Percentiles rank a stretch among this genome's conserved stretches.
Conservation (phyloP, 148 eudicot genomes). For the Limonium bicolor region DNA sequence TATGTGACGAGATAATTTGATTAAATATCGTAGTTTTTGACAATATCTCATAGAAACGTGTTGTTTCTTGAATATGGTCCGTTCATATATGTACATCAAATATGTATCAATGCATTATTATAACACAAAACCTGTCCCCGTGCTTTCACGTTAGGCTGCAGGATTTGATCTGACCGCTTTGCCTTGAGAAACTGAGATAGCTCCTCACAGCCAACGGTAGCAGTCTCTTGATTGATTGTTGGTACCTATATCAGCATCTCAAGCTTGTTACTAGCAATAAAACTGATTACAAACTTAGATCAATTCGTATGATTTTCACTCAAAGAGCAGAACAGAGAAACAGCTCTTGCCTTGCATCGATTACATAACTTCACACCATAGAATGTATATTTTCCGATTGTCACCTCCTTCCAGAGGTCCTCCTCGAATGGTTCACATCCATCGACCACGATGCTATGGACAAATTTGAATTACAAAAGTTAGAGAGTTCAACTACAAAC, state of each 20-base stretch:
- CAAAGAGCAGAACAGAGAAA: background rate
- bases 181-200: conserved; percentile 34
- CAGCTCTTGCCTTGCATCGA: conserved; percentile 63
- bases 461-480: too few relatives aligned
- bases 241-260: conserved; percentile 40
- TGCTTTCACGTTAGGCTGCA: conserved; percentile 49
- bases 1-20: too few relatives aligned
- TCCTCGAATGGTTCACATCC: conserved; percentile 81
- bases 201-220: conserved; percentile 38
- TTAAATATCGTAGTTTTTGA: too few relatives aligned
- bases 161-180: conserved; percentile 53
- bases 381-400: conserved; percentile 43
- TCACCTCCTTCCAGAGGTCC: conserved; percentile 86
- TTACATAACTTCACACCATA: conserved; percentile 69
- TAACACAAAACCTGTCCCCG: conserved; percentile 66
- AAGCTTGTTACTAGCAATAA: background rate
- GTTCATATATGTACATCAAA: too few relatives aligned
- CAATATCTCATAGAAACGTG: too few relatives aligned
- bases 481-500: too few relatives aligned
- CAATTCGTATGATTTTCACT: too few relatives aligned
- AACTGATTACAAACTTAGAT: background rate
- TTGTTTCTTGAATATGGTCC: too few relatives aligned
- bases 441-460: conserved; percentile 69
- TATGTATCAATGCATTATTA: too few relatives aligned
- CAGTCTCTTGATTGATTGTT: conserved; percentile 63